Conservation (phyloP, 2,329 filamentous ascomycete species). For the Colletotrichum nymphaeae region DNA sequence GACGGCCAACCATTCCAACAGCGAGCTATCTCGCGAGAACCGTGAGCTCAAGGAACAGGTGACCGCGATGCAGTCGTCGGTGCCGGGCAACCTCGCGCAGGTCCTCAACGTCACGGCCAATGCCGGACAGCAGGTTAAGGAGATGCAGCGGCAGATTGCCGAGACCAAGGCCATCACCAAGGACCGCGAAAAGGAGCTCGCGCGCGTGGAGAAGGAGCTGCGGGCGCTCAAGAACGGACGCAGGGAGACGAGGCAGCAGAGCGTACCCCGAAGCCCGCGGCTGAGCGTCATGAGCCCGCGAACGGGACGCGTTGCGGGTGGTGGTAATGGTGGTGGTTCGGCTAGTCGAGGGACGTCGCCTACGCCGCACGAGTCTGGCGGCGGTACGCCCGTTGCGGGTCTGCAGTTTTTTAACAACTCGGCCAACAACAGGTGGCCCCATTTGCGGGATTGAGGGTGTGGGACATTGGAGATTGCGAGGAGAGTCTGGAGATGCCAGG, state of each 20-base stretch:
- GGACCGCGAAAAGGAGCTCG: slow-evolving; percentile 65
- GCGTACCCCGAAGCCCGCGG: slow-evolving; percentile 69
- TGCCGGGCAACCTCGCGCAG: slow-evolving; percentile 56
- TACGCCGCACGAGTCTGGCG: slow-evolving; percentile 46
- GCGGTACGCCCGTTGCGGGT: slow-evolving; percentile 47
- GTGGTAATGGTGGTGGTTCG: slow-evolving; percentile 40
- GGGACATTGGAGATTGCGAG: background rate
- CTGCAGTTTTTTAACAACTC: slow-evolving; percentile 53
- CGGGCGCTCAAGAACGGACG: slow-evolving; percentile 59
- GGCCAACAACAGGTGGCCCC: slow-evolving; percentile 55
- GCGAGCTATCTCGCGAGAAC: slow-evolving; percentile 59
- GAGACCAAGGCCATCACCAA: slow-evolving; percentile 55
- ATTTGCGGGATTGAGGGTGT: slow-evolving; percentile 52
- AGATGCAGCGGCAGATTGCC: slow-evolving; percentile 51
- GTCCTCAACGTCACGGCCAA: slow-evolving; percentile 62
- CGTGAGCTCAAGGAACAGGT: slow-evolving; percentile 55
- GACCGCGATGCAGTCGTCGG: slow-evolving; percentile 53
- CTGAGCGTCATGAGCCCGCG: slow-evolving; percentile 65
- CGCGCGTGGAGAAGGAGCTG: slow-evolving; percentile 60
- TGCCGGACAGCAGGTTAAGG: slow-evolving; percentile 46
- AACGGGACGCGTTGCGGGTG: slow-evolving; percentile 41
- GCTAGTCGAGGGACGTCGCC: slow-evolving; percentile 64
- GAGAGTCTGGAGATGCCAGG: background rate
- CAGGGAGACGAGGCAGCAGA: slow-evolving; percentile 66
- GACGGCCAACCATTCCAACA: slow-evolving; percentile 61